Base-by-base conservation (phyloP, 805 yeast genomes). In the Pichia cephalocereana region DNA sequence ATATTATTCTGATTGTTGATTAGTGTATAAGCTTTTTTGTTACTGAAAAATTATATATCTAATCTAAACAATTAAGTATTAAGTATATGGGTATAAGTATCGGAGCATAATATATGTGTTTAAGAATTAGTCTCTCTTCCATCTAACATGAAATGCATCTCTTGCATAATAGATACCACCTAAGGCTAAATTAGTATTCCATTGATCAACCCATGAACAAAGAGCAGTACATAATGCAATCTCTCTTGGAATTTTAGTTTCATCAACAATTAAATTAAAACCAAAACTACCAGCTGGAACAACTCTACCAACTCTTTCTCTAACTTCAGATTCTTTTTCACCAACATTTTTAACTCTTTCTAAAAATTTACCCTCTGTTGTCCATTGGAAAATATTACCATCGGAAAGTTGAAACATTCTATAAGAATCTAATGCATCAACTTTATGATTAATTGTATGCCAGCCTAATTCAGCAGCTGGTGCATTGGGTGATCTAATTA, bases 141-240 rank as follows among this genome's bases (percentile, higher is more conserved):
- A 77, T 54, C 78, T 66, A n/a, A 71, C 70, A 54, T 74, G 76
- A 38, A 58, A 54, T 37, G 70, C 71, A 58, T 76, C 75, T 60
- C 74, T 70, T 12, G 81, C 76, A 52, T 70, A 72, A 61, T 79
- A 80, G 46, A 81, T 77, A 37, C 86, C 86, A n/a, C 86, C 86
- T 38, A 79, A 76, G 26, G 75, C 76, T 38, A 75, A 62, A 51
- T 69, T 67, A 26, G 85, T 79, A 57, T 77, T 80, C 86, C 86
- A 81, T 50, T 79, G 85, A 57, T 81, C 86, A 49, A 81, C 72
- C 57, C 68, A 75, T 40, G 83, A 77, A 50, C 79, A 75, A 50
- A 81, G 63, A 5, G 84, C 85, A 9, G 82, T 72, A 15, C 79
- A 65, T 18, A 80, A 59, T 1, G 83, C 86, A 64, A 80, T 55